These are phyloP conservation scores for Vaccinium corymbosum DNA, from an alignment of 148 eudicot genomes.

Conservation along the genomic window DNA sequence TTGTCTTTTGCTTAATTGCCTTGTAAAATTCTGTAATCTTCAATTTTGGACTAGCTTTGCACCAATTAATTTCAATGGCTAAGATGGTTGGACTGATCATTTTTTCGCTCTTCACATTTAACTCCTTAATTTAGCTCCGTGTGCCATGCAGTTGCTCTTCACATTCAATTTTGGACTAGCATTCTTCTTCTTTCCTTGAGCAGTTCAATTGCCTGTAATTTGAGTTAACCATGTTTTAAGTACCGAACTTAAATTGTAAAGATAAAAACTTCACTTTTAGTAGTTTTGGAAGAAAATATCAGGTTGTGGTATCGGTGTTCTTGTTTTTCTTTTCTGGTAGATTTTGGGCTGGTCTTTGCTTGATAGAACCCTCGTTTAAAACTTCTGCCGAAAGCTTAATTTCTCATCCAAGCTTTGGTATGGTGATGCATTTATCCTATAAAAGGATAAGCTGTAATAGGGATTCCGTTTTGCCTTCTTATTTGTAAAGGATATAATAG, in stretches of 20 bases:
- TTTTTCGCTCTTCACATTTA: too few species aligned
- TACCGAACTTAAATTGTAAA: neutral
- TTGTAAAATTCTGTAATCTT: too few species aligned
- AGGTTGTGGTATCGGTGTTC: neutral
- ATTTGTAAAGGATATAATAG: neutral
- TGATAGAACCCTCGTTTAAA: neutral
- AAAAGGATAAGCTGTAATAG: neutral
- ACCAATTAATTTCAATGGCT: too few species aligned
- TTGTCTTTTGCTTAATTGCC: too few species aligned
- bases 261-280: neutral
- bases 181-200: neutral
- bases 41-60: too few species aligned
- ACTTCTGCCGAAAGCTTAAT: neutral
- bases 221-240: neutral
- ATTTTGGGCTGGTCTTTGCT: neutral
- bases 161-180: too few species aligned
- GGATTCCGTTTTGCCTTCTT: neutral
- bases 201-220: neutral
- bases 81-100: too few species aligned
- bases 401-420: constrained; percentile 1
- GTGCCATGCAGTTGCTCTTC: too few species aligned
- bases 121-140: too few species aligned
- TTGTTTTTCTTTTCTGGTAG: neutral
- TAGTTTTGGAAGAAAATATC: neutral
- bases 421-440: neutral